Base-by-base conservation (phyloP, 768 basidiomycete species). In the Lentinula sp. region DNA sequence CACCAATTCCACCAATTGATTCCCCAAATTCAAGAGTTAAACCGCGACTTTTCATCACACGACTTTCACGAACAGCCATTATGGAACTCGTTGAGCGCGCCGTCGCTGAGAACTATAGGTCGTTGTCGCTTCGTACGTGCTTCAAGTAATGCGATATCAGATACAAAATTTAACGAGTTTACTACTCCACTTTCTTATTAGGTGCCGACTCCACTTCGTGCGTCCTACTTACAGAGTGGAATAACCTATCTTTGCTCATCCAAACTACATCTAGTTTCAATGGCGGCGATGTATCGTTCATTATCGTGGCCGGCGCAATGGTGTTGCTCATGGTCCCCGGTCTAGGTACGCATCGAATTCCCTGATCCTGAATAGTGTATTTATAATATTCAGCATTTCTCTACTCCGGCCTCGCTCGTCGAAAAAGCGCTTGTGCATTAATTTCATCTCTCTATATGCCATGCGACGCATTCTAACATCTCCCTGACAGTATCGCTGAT, bases 291-390 rank as follows among this genome's bases (percentile, higher is more conserved):
- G 70, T 90, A 15, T 74, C 85, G 8, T 91, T 90, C 70, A 85
- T 91, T 64, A 81, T 85, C 16, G 68, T 88, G 6, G 78, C 85
- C 28, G 87, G 86, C 33, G 82, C 83, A 16, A 83, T 91, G 76
- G 90, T 91, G 10, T 78, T 82, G 56, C 85, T 90, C 74, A 91
- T 90, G 88, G 78, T 91, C 41, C 88, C 88, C 50, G 88, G 88
- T 10, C 81, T 90, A 37, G 86, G 88, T 85, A 64, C 63, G 74
- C 20, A 41, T 43, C 18, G 9, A 55, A 57, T 53, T 35, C 52
- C 54, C 18, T 35, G 6, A 6, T 54, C 12, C 16, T 28, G 7
- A 50, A 41, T 23, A 20, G 28, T 28, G 28, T 28, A 28, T 33
- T 42, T 23, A 13, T 58, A 33, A 7, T 35, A 9, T 61, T 63